A percentile compares a stretch with the other conserved stretches of the same genome.
Evolutionary conservation across 345 rosid species (phyloP).

Genomic region (Syzygium jambos): DNA sequence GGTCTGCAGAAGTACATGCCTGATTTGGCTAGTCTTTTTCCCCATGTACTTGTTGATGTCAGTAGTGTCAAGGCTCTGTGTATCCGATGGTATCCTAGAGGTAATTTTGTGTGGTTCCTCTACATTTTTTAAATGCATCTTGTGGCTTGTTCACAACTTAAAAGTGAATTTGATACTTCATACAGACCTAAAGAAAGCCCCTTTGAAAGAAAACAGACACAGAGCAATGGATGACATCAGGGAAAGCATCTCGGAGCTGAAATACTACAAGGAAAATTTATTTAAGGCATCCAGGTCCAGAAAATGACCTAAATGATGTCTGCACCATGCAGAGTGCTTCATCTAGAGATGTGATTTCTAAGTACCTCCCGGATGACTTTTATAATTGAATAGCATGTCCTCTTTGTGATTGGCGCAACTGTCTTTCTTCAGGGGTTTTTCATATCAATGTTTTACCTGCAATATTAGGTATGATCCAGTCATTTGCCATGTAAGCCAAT

Average conservation of each 20-base stretch:
- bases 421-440: not conserved
- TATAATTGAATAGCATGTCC: not conserved
- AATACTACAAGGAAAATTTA: slow-evolving; percentile 62
- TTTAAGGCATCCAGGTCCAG: slow-evolving; percentile 39
- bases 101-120: slow-evolving; percentile 17
- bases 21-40: slow-evolving; percentile 59
- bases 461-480: not conserved
- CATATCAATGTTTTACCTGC: not conserved
- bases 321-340: not conserved
- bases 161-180: not conserved
- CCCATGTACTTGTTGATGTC: slow-evolving; percentile 78
- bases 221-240: slow-evolving; percentile 87
- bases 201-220: slow-evolving; percentile 61
- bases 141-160: not conserved
- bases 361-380: not conserved
- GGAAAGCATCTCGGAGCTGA: slow-evolving; percentile 77
- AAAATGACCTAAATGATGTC: slow-evolving; percentile 17
- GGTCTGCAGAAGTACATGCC: slow-evolving; percentile 82
- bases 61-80: slow-evolving; percentile 82
- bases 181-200: slow-evolving; percentile 53
- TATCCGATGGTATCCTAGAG: slow-evolving; percentile 66
- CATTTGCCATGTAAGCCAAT: not conserved
- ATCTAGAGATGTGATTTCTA: not conserved
- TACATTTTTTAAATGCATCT: not conserved
- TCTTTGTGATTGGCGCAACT: not conserved